Conservation (phyloP, 805 yeast species). For the Lipomyces orientalis region DNA sequence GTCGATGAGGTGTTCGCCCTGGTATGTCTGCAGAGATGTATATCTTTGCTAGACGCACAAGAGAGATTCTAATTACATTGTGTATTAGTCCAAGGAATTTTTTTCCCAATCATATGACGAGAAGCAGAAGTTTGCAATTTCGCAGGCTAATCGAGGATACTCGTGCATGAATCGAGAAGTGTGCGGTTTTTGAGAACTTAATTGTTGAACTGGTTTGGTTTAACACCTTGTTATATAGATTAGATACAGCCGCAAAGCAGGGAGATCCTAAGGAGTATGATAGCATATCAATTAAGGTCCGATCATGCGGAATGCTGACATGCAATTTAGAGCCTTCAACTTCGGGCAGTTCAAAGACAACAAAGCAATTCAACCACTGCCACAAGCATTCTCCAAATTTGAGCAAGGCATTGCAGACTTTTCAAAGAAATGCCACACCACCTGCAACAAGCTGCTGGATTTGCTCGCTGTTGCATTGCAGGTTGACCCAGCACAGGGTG, state of each 20-base stretch:
- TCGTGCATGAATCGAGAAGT: slow-evolving; percentile 61
- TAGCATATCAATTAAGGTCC: slow-evolving; percentile 45
- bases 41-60: neutral
- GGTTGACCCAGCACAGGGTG: slow-evolving; percentile 61
- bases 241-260: slow-evolving; percentile 47
- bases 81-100: slow-evolving; percentile 52
- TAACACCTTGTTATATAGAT: slow-evolving; percentile 14
- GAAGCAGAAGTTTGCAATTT: slow-evolving; percentile 59
- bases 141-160: slow-evolving; percentile 65
- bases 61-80: neutral
- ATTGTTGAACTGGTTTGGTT: neutral
- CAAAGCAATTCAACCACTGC: slow-evolving; percentile 51
- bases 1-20: slow-evolving; percentile 58
- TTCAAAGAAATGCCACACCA: slow-evolving; percentile 54
- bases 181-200: slow-evolving; percentile 34
- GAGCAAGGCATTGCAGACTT: slow-evolving; percentile 47
- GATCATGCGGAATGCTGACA: neutral
- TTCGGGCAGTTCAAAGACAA: slow-evolving; percentile 59
- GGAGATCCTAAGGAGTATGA: slow-evolving; percentile 52
- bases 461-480: slow-evolving; percentile 67
- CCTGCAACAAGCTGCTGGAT: slow-evolving; percentile 57
- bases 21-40: slow-evolving; percentile 14
- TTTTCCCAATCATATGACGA: slow-evolving; percentile 58
- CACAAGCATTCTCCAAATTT: slow-evolving; percentile 57
- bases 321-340: slow-evolving; percentile 59